Percentiles rank a stretch among this genome's conserved stretches.
phyloP scores from a whole-genome alignment of 2,329 filamentous ascomycete genomes.

The Fusarium subglutinans region DNA sequence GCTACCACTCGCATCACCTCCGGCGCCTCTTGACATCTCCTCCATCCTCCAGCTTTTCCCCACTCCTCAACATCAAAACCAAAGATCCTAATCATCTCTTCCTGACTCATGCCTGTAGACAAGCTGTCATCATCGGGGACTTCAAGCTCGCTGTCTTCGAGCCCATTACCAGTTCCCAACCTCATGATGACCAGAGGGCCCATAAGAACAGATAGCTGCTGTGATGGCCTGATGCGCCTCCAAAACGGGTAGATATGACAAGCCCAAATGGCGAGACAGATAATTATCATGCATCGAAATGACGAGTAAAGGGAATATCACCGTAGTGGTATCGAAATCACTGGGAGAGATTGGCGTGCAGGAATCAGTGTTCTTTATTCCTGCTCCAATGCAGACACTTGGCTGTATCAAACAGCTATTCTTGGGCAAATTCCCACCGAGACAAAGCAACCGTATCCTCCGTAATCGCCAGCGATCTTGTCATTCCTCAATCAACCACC shows the following conservation, averaged over 20 bases:
- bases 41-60: too few relatives aligned
- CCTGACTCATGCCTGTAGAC: fast-evolving
- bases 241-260: background rate
- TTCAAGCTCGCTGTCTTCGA: too few relatives aligned
- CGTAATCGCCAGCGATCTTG: background rate
- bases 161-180: too few relatives aligned
- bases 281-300: background rate
- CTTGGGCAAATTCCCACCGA: background rate
- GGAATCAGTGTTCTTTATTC: background rate
- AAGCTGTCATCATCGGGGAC: too few relatives aligned
- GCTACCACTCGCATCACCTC: background rate
- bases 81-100: too few relatives aligned
- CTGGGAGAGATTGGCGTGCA: background rate
- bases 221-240: background rate
- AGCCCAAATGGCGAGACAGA: background rate
- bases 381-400: background rate
- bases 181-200: fast-evolving
- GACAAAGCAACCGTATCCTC: background rate
- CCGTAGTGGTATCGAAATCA: background rate
- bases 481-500: background rate
- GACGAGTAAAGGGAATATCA: fast-evolving
- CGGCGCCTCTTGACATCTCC: too few relatives aligned
- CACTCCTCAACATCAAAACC: too few relatives aligned
- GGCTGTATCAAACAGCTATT: background rate
- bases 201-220: background rate